These are phyloP conservation scores for Tuber aestivum DNA, from an alignment of 495 filamentous ascomycete genomes.

Conservation along the genomic window DNA sequence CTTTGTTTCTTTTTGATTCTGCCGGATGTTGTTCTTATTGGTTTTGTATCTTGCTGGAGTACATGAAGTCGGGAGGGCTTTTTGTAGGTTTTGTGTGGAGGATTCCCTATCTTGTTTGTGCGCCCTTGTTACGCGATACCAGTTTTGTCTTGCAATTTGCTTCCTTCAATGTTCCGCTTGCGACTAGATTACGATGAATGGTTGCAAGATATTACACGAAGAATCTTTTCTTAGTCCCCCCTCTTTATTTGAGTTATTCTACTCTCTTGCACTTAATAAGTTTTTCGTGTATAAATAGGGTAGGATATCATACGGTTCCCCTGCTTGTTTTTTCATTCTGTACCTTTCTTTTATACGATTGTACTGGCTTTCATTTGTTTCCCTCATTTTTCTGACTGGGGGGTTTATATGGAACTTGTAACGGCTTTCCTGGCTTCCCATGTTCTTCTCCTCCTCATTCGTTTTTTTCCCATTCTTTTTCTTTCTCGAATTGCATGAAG, in stretches of 20 bases:
- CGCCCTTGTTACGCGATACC: not conserved
- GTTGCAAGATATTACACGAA: not conserved
- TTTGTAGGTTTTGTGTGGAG: not conserved
- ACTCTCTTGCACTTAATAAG: conserved; percentile 32
- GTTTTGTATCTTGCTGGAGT: not conserved
- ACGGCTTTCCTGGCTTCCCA: conserved; percentile 36
- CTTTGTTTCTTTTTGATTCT: conserved; percentile 22
- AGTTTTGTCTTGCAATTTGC: not conserved
- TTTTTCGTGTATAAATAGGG: conserved; percentile 36
- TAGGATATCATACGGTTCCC: conserved; percentile 13
- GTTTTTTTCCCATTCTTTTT: conserved; percentile 18
- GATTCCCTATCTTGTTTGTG: not conserved
- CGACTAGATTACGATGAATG: not conserved
- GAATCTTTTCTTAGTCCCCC: not conserved
- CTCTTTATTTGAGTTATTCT: conserved; percentile 29
- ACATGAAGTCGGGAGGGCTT: not conserved
- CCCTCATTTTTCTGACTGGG: conserved; percentile 32
- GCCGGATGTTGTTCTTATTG: conserved; percentile 11
- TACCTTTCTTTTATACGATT: conserved; percentile 14
- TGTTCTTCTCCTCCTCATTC: conserved; percentile 24
- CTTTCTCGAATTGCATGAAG: conserved; percentile 30
- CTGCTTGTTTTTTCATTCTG: conserved; percentile 37
- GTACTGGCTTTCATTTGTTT: conserved; percentile 23
- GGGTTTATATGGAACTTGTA: conserved; percentile 29
- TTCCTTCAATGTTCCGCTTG: not conserved